These are phyloP conservation scores for Epichloe brachyelytri DNA, from an alignment of 2,329 filamentous ascomycete genomes.

Conservation along the genomic window DNA sequence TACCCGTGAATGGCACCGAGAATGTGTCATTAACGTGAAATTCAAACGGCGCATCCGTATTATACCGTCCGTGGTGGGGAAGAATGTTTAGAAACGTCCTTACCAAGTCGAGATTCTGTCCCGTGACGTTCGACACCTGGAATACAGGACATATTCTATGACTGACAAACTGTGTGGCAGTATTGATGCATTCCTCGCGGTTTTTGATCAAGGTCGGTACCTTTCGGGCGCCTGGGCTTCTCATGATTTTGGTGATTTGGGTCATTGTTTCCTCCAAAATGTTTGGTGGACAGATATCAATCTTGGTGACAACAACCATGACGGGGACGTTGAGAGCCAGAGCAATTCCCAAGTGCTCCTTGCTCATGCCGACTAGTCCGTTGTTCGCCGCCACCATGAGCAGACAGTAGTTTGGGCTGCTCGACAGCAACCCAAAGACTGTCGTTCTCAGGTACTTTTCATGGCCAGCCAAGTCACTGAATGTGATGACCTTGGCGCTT, in stretches of 20 bases:
- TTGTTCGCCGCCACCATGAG: slow-evolving; percentile 99
- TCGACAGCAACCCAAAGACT: slow-evolving; percentile 87
- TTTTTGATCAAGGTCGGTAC: slow-evolving; percentile 93
- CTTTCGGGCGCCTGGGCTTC: slow-evolving; percentile 85
- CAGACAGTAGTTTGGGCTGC: slow-evolving; percentile 92
- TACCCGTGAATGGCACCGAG: slow-evolving; percentile 93
- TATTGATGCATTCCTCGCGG: slow-evolving; percentile 84
- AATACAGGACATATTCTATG: slow-evolving; percentile 95
- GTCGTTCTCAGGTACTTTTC: slow-evolving; percentile 92
- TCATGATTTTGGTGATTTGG: slow-evolving; percentile 84
- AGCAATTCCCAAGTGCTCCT: slow-evolving; percentile 92
- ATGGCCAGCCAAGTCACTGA: slow-evolving; percentile 90
- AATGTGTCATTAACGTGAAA: slow-evolving; percentile 97
- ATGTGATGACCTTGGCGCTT: slow-evolving; percentile 91
- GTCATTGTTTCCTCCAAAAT: slow-evolving; percentile 88
- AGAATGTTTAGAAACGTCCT: slow-evolving; percentile 90
- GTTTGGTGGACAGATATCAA: slow-evolving; percentile 93
- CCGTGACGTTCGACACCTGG: slow-evolving; percentile 95
- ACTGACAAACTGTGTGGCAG: slow-evolving; percentile 88
- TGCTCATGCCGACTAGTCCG: slow-evolving; percentile 93
- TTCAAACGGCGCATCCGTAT: slow-evolving; percentile 77
- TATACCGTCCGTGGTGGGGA: slow-evolving; percentile 87
- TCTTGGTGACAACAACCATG: slow-evolving; percentile 96
- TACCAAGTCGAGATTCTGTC: slow-evolving; percentile 78
- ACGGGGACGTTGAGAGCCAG: slow-evolving; percentile 91